Conservation (phyloP, 2,329 filamentous ascomycete species). For the Penicillium sp. region DNA sequence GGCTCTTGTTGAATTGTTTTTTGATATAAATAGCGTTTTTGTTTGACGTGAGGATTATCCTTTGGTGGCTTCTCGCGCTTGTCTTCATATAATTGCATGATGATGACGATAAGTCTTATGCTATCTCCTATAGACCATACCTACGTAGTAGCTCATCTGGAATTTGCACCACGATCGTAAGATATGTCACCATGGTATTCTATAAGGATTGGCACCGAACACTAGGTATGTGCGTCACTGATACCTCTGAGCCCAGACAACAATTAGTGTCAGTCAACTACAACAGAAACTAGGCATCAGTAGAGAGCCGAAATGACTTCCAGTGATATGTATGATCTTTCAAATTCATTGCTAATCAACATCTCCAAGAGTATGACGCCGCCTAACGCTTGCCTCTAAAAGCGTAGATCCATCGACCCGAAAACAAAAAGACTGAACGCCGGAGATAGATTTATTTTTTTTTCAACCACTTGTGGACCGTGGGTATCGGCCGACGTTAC, state of each 20-base stretch:
- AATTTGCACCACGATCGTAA: too few relatives aligned
- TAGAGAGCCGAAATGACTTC: background rate
- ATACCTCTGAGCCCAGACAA: too few relatives aligned
- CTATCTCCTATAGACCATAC: too few relatives aligned
- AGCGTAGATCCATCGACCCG: conserved; percentile 16
- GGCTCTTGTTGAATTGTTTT: background rate
- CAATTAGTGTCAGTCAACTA: background rate
- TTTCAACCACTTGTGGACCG: conserved; percentile 6
- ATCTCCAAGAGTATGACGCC: conserved; percentile 22
- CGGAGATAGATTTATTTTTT: conserved; percentile 18
- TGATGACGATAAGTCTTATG: background rate
- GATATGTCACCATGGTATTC: too few relatives aligned
- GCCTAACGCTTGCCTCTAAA: conserved; percentile 19
- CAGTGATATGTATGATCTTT: conserved; percentile 1
- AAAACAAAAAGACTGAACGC: conserved; percentile 17
- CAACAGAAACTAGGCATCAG: background rate
- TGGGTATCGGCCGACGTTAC: conserved; percentile 11
- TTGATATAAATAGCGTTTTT: background rate
- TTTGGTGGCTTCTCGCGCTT: background rate
- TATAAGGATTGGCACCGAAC: too few relatives aligned
- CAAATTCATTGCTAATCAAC: conserved; percentile 20
- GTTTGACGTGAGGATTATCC: background rate
- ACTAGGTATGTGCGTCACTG: too few relatives aligned
- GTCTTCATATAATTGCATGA: conserved; percentile 23
- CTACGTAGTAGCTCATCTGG: too few relatives aligned